Conservation (phyloP, 495 filamentous ascomycete genomes). For the Lineolata rhizophorae region DNA sequence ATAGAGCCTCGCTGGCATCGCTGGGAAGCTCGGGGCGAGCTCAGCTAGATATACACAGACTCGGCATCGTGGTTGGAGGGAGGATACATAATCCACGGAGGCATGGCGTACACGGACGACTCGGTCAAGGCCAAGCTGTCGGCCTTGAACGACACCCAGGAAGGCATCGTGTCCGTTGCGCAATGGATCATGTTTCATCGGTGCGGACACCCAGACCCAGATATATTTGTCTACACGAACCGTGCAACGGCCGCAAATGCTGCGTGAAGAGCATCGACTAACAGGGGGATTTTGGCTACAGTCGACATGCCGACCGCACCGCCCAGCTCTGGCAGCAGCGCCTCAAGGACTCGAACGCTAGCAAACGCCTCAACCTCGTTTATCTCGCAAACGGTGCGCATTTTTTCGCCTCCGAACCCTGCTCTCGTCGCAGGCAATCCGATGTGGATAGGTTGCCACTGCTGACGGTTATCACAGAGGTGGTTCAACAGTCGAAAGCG, state of each 20-base stretch:
- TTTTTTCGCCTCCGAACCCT: slow-evolving; percentile 1
- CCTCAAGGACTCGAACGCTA: slow-evolving; percentile 59
- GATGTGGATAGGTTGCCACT: too few relatives aligned
- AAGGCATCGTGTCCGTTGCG: slow-evolving; percentile 80
- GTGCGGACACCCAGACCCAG: too few relatives aligned
- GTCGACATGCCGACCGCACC: slow-evolving; percentile 74
- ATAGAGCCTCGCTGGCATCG: too few relatives aligned
- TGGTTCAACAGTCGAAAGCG: slow-evolving; percentile 83
- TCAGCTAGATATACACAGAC: too few relatives aligned
- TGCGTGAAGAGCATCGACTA: too few relatives aligned
- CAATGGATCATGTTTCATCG: slow-evolving; percentile 99
- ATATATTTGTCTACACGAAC: too few relatives aligned
- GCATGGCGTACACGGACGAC: slow-evolving; percentile 89
- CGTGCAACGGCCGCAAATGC: too few relatives aligned
- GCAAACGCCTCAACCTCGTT: slow-evolving; percentile 74
- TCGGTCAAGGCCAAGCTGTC: slow-evolving; percentile 84
- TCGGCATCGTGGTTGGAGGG: too few relatives aligned
- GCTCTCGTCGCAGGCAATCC: neutral
- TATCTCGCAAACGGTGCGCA: slow-evolving; percentile 90
- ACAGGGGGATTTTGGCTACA: too few relatives aligned
- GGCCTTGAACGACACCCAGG: slow-evolving; percentile 84
- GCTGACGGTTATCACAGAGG: slow-evolving; percentile 33
- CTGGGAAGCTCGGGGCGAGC: too few relatives aligned
- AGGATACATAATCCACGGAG: too few relatives aligned
- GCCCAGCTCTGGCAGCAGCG: slow-evolving; percentile 75